Evolutionary conservation across 441 rosid genomes (phyloP), one percentile per base, ranked within the genome.

Genomic region (Croton setiger): DNA sequence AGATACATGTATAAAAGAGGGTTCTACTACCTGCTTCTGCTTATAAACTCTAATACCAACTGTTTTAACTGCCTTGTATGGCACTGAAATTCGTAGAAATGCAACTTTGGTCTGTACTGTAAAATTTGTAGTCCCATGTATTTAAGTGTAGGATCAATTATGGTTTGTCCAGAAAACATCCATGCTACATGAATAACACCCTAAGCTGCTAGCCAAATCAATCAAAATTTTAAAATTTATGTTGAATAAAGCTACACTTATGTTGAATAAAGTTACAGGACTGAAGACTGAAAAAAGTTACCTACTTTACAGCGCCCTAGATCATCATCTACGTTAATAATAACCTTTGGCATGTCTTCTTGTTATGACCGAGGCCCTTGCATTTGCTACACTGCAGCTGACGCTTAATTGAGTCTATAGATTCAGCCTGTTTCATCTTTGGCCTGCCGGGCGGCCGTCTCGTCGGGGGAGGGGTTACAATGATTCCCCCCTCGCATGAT

Each of bases 341-440:
- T 27, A 27, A 27, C 31, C 44, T 56, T 63, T 58, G 63, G 73
- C 77, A 74, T 1, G 77, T 74, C 65, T 74, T 74, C 69, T 74
- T 74, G 36, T 74, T 74, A 56, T 74, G 77, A 35, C 77, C 77
- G 41, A 74, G 73, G 39, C 77, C 73, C 66, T 74, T 81, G 76
- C 85, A 81, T 73, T 66, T 71, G 78, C 85, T 81, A 69, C 85
- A 81, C 71, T 81, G 85, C 23, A 78, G 80, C 58, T 81, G 85
- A n/a, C 85, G 76, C 65, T 76, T 81, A 9, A 72, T 72, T 12
- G 74, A 49, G 65, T 81, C 85, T 1, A 79, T 35, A 0, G 80
- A 72, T 43, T 81, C 82, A 21, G 72, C 70, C 33, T 74, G 82
- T 75, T 78, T 81, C 72, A 43, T 58, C 73, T 74, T 74, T 7